Base-by-base conservation (phyloP, 1,284 basidiomycete species). In the Leccinum pseudoinsigne region DNA sequence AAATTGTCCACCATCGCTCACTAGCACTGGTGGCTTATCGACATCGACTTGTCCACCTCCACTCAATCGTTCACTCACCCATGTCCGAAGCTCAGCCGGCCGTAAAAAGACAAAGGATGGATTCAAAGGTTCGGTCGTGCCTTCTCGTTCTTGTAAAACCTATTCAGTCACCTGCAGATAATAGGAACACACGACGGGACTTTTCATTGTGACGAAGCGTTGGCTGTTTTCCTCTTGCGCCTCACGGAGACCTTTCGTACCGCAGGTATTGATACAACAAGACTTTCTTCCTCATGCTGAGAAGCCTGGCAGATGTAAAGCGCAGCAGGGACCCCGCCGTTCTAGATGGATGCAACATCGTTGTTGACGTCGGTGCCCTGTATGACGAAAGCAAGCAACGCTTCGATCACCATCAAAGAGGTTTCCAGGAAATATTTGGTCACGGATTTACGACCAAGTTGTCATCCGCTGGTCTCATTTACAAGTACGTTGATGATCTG, bases 371-470 rank as follows among this genome's bases (percentile, higher is more conserved):
- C 61, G 97, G 97, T 16, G 96, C 93, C 9, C 85, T 93, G 18
- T 99, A 99, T 76, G 93, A 96, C 64, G 86, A 90, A 69, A 80
- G 79, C 58, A 86, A 81, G 64, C 85, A 90, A 65, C 84, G 92
- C 42, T 99, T 95, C 78, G 97, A 99, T 77, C 97, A 99, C 74
- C 97, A 99, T 74, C 97, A 99, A 77, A 87, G 96, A 57, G 95
- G 92, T 1, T 99, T 99, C 77, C 83, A 83, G 11, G 93, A 96
- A 74, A 86, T 92, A 16, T 98, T 99, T 76, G 96, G 94, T 5
- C 80, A 88, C 68, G 92, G 91, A 8, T 93, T 90, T 74, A 78
- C 78, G 42, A 98, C 93, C 65, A 99, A 99, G 79, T 80, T 99
- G 47, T 94, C 91, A 50, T 95, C 93, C 16, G 97, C 97, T 4